phyloP scores from a whole-genome alignment of 2,329 filamentous ascomycete genomes.

The Penicillium aurantiogriseum region DNA sequence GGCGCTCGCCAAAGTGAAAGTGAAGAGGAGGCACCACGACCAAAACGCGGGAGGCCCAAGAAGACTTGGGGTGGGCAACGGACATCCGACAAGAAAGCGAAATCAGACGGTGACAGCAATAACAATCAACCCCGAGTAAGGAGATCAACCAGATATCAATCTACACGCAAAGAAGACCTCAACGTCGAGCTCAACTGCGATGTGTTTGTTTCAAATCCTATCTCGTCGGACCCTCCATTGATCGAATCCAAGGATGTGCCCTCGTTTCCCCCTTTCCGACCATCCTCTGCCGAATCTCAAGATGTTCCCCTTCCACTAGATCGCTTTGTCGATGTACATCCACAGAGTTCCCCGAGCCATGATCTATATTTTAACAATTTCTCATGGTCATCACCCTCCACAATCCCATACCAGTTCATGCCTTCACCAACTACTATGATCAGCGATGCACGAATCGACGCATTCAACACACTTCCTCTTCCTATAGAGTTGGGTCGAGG shows the following conservation, averaged over 20 bases:
- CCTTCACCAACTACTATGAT: slow-evolving; percentile 34
- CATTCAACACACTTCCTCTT: slow-evolving; percentile 39
- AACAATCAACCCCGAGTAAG: neutral
- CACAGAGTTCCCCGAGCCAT: slow-evolving; percentile 10
- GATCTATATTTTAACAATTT: slow-evolving; percentile 11
- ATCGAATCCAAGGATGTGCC: neutral
- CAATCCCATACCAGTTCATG: slow-evolving; percentile 17
- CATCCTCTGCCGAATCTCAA: slow-evolving; percentile 3
- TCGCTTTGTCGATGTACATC: neutral
- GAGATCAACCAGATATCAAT: neutral
- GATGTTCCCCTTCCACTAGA: neutral
- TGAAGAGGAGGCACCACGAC: slow-evolving; percentile 14
- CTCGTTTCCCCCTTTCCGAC: slow-evolving; percentile 1
- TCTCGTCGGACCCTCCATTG: neutral
- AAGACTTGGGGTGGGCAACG: slow-evolving; percentile 8
- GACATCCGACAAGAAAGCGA: slow-evolving; percentile 4
- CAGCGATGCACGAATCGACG: slow-evolving; percentile 39
- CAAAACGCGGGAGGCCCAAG: slow-evolving; percentile 17
- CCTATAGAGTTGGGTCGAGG: slow-evolving; percentile 34
- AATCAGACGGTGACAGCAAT: neutral
- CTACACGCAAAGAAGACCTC: neutral
- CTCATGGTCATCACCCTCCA: slow-evolving; percentile 15
- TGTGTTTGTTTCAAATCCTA: neutral
- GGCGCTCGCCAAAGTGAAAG: slow-evolving; percentile 17
- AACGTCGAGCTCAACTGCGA: neutral